These are phyloP conservation scores for Diplogelasinospora grovesii DNA, from an alignment of 495 filamentous ascomycete species.

Conservation along the genomic window DNA sequence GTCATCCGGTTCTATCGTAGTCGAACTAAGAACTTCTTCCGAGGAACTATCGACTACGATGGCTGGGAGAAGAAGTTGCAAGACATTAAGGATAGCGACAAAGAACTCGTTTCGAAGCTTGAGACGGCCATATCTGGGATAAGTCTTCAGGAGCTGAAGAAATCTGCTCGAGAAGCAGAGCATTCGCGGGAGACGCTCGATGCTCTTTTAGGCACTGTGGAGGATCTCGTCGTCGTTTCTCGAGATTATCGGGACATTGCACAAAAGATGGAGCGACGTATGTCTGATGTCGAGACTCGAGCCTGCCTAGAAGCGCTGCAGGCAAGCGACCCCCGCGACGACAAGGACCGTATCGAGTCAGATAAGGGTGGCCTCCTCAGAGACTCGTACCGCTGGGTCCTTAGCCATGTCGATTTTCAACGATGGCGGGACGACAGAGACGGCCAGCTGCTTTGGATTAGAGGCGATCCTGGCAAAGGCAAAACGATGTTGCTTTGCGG, in stretches of 20 bases:
- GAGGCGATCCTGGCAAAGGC: slow-evolving; percentile 42
- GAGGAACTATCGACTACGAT: slow-evolving; percentile 11
- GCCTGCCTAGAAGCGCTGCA: not conserved
- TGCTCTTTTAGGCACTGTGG: too few species aligned
- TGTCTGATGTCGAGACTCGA: too few species aligned
- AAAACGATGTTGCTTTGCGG: slow-evolving; percentile 46
- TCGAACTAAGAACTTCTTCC: slow-evolving; percentile 16
- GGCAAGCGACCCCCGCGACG: slow-evolving; percentile 22
- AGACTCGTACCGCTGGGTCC: slow-evolving; percentile 39
- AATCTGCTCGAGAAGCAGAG: too few species aligned
- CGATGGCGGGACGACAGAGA: slow-evolving; percentile 22
- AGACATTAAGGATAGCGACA: not conserved
- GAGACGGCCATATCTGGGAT: too few species aligned
- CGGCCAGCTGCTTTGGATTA: slow-evolving; percentile 30
- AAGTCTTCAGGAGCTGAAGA: too few species aligned
- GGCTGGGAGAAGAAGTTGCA: slow-evolving; percentile 11
- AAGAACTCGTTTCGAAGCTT: too few species aligned
- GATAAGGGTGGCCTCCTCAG: slow-evolving; percentile 31
- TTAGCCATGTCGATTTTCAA: slow-evolving; percentile 30
- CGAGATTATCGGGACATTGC: too few species aligned
- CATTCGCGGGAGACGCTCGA: too few species aligned
- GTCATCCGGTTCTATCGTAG: slow-evolving; percentile 18
- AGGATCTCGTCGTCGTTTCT: too few species aligned
- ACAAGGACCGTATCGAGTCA: slow-evolving; percentile 34
- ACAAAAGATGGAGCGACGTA: too few species aligned